phyloP scores from a whole-genome alignment of 108 stramenopile genomes.

The Cyclotella choctawhatcheeana region DNA sequence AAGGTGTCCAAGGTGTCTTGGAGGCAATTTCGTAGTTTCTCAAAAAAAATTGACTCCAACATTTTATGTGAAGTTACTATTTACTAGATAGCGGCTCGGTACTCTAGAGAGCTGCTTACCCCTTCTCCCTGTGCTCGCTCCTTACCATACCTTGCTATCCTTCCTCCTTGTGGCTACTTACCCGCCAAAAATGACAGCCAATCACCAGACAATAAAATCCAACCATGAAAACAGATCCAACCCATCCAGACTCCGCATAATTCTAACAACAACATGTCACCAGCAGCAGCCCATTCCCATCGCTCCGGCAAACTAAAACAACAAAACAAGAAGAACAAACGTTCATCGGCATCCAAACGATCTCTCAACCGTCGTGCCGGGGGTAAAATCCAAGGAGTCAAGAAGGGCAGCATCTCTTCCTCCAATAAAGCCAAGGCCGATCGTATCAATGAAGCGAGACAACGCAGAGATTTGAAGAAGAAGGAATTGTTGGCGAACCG shows the following conservation, averaged over 20 bases:
- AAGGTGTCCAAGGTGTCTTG: no score
- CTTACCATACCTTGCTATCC: no score
- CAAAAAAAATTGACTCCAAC: no score
- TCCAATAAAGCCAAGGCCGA: slow-evolving; percentile 66
- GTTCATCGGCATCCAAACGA: slow-evolving; percentile 77
- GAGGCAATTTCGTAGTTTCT: no score
- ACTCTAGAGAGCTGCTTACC: no score
- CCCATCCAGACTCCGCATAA: neutral
- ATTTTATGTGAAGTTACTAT: no score
- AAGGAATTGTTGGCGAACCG: slow-evolving; percentile 52
- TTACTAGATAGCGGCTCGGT: no score
- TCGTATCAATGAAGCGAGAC: slow-evolving; percentile 69
- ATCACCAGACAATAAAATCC: neutral
- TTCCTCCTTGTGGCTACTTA: no score
- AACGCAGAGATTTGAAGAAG: slow-evolving; percentile 61
- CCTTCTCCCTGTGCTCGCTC: no score
- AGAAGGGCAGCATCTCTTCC: slow-evolving; percentile 19
- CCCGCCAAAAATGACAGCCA: no score
- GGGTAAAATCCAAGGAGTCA: slow-evolving; percentile 63
- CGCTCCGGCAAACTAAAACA: slow-evolving; percentile 63
- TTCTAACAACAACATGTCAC: neutral
- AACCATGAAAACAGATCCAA: neutral
- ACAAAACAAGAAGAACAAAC: slow-evolving; percentile 84
- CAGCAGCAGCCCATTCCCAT: slow-evolving; percentile 48
- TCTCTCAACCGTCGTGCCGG: slow-evolving; percentile 59